Conservation (phyloP, 2,329 filamentous ascomycete genomes). For the Penicillium sp. region DNA sequence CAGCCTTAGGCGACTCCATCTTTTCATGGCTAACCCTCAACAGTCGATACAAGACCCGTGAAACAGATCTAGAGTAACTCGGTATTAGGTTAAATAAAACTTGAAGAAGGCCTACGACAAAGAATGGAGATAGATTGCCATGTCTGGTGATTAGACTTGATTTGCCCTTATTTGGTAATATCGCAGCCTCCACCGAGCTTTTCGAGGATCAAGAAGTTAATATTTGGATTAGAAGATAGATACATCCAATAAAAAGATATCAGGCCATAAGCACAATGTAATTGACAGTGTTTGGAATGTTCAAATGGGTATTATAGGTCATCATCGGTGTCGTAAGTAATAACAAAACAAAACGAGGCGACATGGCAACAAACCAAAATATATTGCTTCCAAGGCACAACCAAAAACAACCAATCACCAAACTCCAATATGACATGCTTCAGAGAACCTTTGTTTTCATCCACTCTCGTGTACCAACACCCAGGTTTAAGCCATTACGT, state of each 20-base stretch:
- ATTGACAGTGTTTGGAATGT: slow-evolving; percentile 12
- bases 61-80: too few relatives aligned
- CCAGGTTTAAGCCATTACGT: slow-evolving; percentile 72
- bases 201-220: slow-evolving; percentile 5
- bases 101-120: too few relatives aligned
- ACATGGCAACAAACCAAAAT: neutral
- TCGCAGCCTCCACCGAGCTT: too few relatives aligned
- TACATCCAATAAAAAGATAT: slow-evolving; percentile 7
- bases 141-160: too few relatives aligned
- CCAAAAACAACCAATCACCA: neutral
- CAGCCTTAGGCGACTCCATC: too few relatives aligned
- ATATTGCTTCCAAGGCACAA: neutral
- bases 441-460: slow-evolving; percentile 73
- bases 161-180: too few relatives aligned
- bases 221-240: slow-evolving; percentile 1
- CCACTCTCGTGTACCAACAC: slow-evolving; percentile 81
- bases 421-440: slow-evolving; percentile 13
- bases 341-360: neutral
- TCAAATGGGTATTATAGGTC: slow-evolving; percentile 24
- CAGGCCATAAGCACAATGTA: neutral
- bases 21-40: too few relatives aligned
- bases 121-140: too few relatives aligned
- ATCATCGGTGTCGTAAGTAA: slow-evolving; percentile 17
- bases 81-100: too few relatives aligned
- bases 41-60: too few relatives aligned